Percentiles rank a stretch among this genome's conserved stretches.
Conservation (phyloP, 169 alveolate genomes). For the Cryptosporidium ubiquitum region DNA sequence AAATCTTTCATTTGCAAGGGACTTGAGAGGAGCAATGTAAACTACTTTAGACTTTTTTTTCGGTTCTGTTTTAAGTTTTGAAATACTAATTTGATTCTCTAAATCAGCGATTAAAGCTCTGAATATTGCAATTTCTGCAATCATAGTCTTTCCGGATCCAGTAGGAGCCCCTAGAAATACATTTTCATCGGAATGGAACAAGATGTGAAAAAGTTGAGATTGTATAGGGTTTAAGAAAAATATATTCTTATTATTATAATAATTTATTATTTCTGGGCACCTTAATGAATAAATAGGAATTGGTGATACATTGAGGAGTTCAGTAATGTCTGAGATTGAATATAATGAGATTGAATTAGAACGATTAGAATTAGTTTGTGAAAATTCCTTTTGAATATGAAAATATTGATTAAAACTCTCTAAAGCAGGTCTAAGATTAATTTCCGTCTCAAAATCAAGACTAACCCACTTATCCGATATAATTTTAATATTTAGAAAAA, state of each 20-base stretch:
- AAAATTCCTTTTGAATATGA: constrained; percentile 71
- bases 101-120: constrained; percentile 88
- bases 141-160: constrained; percentile 97
- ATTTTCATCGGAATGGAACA: constrained; percentile 95
- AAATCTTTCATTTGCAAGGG: constrained; percentile 91
- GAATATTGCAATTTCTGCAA: constrained; percentile 96
- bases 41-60: constrained; percentile 86
- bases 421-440: constrained; percentile 46
- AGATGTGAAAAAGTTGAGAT: constrained; percentile 95
- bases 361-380: constrained; percentile 64
- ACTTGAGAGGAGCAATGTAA: constrained; percentile 98
- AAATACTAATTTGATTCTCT: constrained; percentile 76
- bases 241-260: constrained; percentile 81
- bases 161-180: constrained; percentile 99
- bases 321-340: constrained; percentile 76
- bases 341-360: constrained; percentile 3
- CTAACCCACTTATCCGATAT: constrained; percentile 73
- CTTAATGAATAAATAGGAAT: constrained; percentile 80
- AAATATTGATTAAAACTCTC: constrained; percentile 53
- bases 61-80: constrained; percentile 75
- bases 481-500: constrained; percentile 76
- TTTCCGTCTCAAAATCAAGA: constrained; percentile 44
- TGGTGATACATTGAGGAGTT: constrained; percentile 87
- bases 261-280: constrained; percentile 10
- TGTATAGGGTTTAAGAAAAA: constrained; percentile 95